Percentiles rank a stretch among this genome's conserved stretches.
Evolutionary conservation across 768 basidiomycete genomes (phyloP).

Genomic region (Coprinopsis strossmayeri): DNA sequence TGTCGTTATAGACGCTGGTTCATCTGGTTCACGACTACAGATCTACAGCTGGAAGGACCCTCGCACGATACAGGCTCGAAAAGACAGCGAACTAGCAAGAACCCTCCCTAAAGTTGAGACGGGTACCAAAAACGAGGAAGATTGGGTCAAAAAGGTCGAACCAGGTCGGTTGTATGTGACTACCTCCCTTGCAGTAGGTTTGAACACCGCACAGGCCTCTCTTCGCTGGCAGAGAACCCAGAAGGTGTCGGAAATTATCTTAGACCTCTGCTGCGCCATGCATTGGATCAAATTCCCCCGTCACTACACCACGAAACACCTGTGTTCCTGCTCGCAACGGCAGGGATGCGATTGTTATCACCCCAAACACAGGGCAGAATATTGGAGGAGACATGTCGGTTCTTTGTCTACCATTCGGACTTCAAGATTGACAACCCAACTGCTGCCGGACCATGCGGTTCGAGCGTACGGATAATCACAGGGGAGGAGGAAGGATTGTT

Average conservation of each 20-base stretch:
- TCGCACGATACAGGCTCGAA: slow-evolving; percentile 39
- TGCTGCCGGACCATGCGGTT: slow-evolving; percentile 76
- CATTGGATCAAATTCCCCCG: slow-evolving; percentile 76
- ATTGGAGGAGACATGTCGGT: slow-evolving; percentile 70
- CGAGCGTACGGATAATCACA: slow-evolving; percentile 88
- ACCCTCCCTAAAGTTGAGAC: slow-evolving; percentile 85
- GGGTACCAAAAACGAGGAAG: slow-evolving; percentile 72
- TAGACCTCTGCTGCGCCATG: slow-evolving; percentile 77
- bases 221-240: slow-evolving; percentile 67
- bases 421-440: slow-evolving; percentile 72
- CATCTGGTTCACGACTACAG: slow-evolving; percentile 92
- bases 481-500: slow-evolving; percentile 98
- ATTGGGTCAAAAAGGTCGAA: slow-evolving; percentile 89
- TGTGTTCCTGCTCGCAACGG: slow-evolving; percentile 90
- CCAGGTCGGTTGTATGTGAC: slow-evolving; percentile 53
- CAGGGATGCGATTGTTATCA: slow-evolving; percentile 90
- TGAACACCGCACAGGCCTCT: slow-evolving; percentile 49
- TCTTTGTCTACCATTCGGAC: slow-evolving; percentile 65
- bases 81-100: slow-evolving; percentile 45
- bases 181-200: not conserved
- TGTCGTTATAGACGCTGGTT: slow-evolving; percentile 97
- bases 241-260: slow-evolving; percentile 71
- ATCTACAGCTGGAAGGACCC: slow-evolving; percentile 97
- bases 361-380: slow-evolving; percentile 63
- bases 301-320: slow-evolving; percentile 82